Conservation (phyloP, 208 protist species). For the Crithidia bombi region DNA sequence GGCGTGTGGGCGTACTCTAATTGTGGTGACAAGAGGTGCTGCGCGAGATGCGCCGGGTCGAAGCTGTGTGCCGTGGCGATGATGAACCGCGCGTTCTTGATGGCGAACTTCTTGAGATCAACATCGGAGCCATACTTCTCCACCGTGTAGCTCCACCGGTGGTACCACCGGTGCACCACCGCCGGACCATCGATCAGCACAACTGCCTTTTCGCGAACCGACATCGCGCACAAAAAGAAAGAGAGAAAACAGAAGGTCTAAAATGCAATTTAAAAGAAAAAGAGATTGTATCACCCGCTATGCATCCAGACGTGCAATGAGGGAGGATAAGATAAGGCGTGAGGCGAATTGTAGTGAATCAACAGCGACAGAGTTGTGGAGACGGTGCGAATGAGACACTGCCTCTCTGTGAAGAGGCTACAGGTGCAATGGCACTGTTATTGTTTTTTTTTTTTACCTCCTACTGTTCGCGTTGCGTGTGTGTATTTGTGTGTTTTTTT, state of each 20-base stretch:
- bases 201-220: constrained; percentile 64
- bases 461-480: not conserved
- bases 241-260: constrained; percentile 15
- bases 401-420: no score
- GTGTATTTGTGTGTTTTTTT: not conserved
- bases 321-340: no score
- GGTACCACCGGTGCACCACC: constrained; percentile 89
- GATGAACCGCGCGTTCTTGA: constrained; percentile 79
- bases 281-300: not conserved
- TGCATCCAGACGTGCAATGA: no score
- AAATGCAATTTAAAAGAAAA: constrained; percentile 5
- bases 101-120: constrained; percentile 80
- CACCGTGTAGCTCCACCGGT: constrained; percentile 79
- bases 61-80: constrained; percentile 88
- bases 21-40: constrained; percentile 88
- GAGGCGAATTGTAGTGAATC: no score
- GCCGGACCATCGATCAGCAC: constrained; percentile 89
- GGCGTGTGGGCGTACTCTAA: constrained; percentile 86
- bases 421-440: not conserved
- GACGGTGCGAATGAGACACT: no score
- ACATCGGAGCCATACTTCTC: constrained; percentile 50
- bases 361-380: no score
- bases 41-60: constrained; percentile 79
- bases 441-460: not conserved
- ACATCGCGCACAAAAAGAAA: constrained; percentile 33